These are phyloP conservation scores for Penicillium janthinellum DNA, from an alignment of 2,329 filamentous ascomycete species.

Conservation along the genomic window DNA sequence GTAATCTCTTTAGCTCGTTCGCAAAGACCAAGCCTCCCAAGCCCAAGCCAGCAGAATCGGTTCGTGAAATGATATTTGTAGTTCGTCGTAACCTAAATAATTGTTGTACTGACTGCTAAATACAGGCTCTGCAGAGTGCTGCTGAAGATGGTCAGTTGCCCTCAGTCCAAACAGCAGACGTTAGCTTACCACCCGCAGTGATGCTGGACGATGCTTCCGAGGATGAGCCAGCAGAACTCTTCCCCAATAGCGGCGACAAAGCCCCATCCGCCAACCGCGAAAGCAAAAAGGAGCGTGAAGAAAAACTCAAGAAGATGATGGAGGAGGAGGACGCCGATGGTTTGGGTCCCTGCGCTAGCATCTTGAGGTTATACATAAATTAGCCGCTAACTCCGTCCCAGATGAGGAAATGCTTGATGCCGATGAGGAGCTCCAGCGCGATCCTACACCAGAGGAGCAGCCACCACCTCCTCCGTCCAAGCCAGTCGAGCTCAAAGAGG, in stretches of 20 bases:
- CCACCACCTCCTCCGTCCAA: conserved; percentile 37
- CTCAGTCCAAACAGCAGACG: not conserved
- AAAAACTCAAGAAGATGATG: conserved; percentile 73
- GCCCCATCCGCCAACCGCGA: conserved; percentile 45
- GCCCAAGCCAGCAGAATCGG: conserved; percentile 45
- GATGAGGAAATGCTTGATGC: conserved; percentile 64
- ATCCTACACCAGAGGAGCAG: conserved; percentile 40
- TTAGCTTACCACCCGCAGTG: conserved; percentile 40
- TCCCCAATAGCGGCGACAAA: conserved; percentile 44
- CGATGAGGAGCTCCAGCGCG: conserved; percentile 42
- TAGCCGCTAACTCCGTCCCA: conserved; percentile 27
- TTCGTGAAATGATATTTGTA: conserved; percentile 27
- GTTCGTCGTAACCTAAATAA: no score
- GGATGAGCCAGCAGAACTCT: conserved; percentile 57
- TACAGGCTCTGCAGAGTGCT: conserved; percentile 39
- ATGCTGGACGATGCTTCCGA: conserved; percentile 59
- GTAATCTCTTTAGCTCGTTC: conserved; percentile 77
- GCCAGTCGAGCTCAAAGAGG: conserved; percentile 51
- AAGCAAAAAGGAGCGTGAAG: conserved; percentile 64
- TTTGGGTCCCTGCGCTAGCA: conserved; percentile 41
- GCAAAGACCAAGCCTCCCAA: conserved; percentile 69
- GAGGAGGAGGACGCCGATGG: conserved; percentile 57
- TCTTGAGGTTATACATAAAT: conserved; percentile 30
- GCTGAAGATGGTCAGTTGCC: conserved; percentile 53
- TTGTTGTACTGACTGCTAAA: not conserved